Conservation (phyloP, 2,329 filamentous ascomycete species). For the Furcasterigmium furcatum region DNA sequence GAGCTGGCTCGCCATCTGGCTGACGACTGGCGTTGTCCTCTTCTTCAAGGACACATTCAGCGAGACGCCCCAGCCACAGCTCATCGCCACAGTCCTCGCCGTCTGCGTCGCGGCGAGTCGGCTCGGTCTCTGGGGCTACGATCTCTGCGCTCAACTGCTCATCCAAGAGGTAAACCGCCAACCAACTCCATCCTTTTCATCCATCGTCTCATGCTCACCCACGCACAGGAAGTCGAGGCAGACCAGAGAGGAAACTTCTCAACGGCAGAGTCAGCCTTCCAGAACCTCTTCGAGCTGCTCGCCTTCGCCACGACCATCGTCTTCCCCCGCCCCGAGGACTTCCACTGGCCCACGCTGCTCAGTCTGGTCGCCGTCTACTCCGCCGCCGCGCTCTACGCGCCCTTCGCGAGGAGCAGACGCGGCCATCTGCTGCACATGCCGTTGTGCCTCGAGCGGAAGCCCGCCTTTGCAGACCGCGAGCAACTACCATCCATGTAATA, state of each 20-base stretch:
- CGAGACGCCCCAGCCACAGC: conserved; percentile 13
- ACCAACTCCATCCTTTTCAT: too few relatives aligned
- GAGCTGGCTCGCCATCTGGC: conserved; percentile 55
- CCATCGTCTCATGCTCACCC: neutral
- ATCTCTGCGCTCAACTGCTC: conserved; percentile 56
- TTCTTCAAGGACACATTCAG: conserved; percentile 7
- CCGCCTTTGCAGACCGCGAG: too few relatives aligned
- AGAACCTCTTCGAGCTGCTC: conserved; percentile 68
- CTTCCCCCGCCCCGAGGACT: conserved; percentile 60
- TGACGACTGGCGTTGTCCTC: conserved; percentile 30
- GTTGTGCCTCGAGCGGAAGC: too few relatives aligned
- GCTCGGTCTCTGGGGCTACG: conserved; percentile 59
- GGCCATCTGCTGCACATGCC: conserved; percentile 1
- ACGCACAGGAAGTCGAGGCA: conserved; percentile 54
- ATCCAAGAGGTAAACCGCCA: conserved; percentile 51
- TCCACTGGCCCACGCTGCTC: conserved; percentile 59
- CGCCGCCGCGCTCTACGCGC: conserved; percentile 48
- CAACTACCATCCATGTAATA: too few relatives aligned
- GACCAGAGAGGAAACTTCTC: conserved; percentile 65
- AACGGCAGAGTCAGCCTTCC: conserved; percentile 61
- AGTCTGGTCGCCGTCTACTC: conserved; percentile 49
- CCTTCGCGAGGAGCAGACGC: conserved; percentile 31
- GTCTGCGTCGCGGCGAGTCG: conserved; percentile 52
- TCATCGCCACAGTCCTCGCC: conserved; percentile 45
- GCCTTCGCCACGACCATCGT: conserved; percentile 65